phyloP scores from a whole-genome alignment of 2,329 filamentous ascomycete genomes.

The Paraphaeosphaeria minitans region DNA sequence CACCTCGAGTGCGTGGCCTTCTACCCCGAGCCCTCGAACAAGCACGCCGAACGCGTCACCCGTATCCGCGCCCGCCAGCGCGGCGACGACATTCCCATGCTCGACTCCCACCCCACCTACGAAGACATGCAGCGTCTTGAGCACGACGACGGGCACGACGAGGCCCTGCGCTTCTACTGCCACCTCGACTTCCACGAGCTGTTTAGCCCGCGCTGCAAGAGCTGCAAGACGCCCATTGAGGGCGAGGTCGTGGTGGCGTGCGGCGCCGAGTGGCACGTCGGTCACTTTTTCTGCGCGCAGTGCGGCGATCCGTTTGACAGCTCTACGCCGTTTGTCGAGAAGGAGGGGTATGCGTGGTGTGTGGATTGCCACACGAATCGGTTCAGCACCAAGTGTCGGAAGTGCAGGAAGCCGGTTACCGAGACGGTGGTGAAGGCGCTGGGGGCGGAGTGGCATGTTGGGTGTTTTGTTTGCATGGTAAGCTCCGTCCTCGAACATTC shows the following conservation, averaged over 20 bases:
- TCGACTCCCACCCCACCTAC: conserved; percentile 53
- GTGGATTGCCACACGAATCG: conserved; percentile 89
- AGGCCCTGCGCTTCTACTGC: conserved; percentile 82
- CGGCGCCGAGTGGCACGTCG: conserved; percentile 94
- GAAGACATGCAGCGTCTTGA: conserved; percentile 64
- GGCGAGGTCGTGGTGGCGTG: conserved; percentile 93
- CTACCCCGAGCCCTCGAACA: conserved; percentile 82
- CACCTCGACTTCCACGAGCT: conserved; percentile 98
- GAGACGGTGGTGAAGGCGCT: conserved; percentile 90
- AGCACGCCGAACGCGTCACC: conserved; percentile 72
- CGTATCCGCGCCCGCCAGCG: conserved; percentile 69
- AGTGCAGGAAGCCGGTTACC: conserved; percentile 81
- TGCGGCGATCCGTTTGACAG: conserved; percentile 80
- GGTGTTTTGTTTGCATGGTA: conserved; percentile 82
- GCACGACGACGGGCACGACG: conserved; percentile 65
- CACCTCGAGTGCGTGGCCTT: conserved; percentile 94
- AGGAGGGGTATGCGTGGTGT: conserved; percentile 98
- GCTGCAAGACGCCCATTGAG: conserved; percentile 94
- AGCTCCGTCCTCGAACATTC: conserved; percentile 30
- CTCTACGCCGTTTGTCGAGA: conserved; percentile 85
- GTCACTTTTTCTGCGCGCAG: conserved; percentile 98
- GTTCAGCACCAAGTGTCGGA: conserved; percentile 86
- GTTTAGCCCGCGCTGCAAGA: conserved; percentile 91
- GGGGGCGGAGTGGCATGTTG: conserved; percentile 89
- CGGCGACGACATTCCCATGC: conserved; percentile 54